Evolutionary conservation across 352 stramenopile species (phyloP), one percentile per base, ranked within the genome.

Genomic region (Globisporangium spinosum): DNA sequence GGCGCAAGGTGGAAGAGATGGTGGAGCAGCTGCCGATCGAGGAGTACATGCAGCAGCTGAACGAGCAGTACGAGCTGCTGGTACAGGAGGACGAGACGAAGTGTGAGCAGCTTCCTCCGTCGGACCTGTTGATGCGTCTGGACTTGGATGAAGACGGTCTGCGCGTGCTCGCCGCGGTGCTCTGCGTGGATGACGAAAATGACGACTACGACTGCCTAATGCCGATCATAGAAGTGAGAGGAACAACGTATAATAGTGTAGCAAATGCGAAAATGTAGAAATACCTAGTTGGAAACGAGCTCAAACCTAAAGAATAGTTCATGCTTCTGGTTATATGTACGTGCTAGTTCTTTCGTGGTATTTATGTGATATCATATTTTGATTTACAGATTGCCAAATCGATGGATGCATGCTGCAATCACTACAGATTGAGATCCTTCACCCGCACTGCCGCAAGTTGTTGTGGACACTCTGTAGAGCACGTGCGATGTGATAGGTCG

Each of bases 1-100:
- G 77, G 57, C 75, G 77, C 29, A 49, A 62, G 22, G 56, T 12
- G 56, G 3, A n/a, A 3, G 17, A 47, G 17, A 20, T 62, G 56
- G 32, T 34, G 1, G 55, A 45, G 29, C 23, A 27, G 8, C 25
- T 45, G 15, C 29, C n/a, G 29, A 35, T 61, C 27, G 29, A 45
- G 15, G 17, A 13, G 15, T 61, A 61, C 55, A 12, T 62, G 32
- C 32, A 27, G 17, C 56, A 62, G 32, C 32, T 62, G 29, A n/a
- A 49, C 32, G 55, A 34, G 23, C 55, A 61, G 55, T 35, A 61
- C 27, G 29, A 45, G 29, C 55, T 61, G 35, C 4, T 43, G 35
- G 10, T 29, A 12, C n/a, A 47, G 3, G 29, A 61, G 55, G 55
- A 25, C 15, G 10, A n/a, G 23, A 29, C 8, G 8, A 61, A 4